A percentile compares a stretch with the other conserved stretches of the same genome.
Conservation (phyloP, 306 rosid species). For the Glycyrrhiza uralensis region DNA sequence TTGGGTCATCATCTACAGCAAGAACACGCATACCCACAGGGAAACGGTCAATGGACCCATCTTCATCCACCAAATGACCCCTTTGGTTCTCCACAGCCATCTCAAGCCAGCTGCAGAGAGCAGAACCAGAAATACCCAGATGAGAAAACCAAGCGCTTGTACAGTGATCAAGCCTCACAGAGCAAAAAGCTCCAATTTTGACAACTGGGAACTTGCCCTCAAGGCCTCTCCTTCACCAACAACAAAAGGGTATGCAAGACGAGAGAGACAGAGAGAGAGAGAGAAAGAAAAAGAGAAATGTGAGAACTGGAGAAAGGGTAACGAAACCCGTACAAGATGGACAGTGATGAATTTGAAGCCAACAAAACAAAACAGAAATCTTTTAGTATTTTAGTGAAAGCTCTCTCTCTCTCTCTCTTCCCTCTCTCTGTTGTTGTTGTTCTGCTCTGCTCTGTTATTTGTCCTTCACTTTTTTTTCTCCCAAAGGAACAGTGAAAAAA, state of each 20-base stretch:
- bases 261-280: not conserved
- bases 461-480: slow-evolving; percentile 51
- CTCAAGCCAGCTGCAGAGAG: not conserved
- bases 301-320: slow-evolving; percentile 10
- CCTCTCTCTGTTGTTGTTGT: not conserved
- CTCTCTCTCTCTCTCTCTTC: slow-evolving; percentile 1
- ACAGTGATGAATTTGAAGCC: slow-evolving; percentile 55
- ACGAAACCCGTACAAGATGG: slow-evolving; percentile 46
- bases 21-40: slow-evolving; percentile 95
- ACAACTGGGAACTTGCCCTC: slow-evolving; percentile 12
- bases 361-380: slow-evolving; percentile 50
- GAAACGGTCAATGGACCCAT: slow-evolving; percentile 43
- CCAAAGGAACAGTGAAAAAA: slow-evolving; percentile 38
- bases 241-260: slow-evolving; percentile 7
- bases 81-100: slow-evolving; percentile 68
- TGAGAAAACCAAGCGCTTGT: not conserved
- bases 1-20: slow-evolving; percentile 90
- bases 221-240: slow-evolving; percentile 8
- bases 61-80: slow-evolving; percentile 26
- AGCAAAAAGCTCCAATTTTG: slow-evolving; percentile 37
- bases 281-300: not conserved
- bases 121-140: slow-evolving; percentile 24
- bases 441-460: slow-evolving; percentile 37
- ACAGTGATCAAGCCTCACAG: slow-evolving; percentile 26
- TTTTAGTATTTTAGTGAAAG: slow-evolving; percentile 42